Evolutionary conservation across 768 basidiomycete species (phyloP).

Genomic region (Clitopilus hobsonii): DNA sequence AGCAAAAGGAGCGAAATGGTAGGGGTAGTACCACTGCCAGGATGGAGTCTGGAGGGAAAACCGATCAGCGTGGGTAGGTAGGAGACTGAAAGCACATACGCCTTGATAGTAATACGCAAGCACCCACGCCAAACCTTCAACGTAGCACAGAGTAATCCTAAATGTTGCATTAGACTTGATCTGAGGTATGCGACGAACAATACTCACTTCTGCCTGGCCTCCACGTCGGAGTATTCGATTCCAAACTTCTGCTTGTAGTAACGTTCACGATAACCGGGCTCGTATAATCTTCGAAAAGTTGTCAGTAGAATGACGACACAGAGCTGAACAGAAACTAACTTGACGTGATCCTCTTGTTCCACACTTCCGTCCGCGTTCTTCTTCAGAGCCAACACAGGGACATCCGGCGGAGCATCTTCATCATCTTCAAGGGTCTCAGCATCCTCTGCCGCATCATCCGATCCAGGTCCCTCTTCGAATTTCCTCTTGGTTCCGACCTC

Average conservation of each 20-base stretch:
- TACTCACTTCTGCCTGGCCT: constrained; percentile 65
- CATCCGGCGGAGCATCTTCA: constrained; percentile 36
- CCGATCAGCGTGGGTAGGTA: constrained; percentile 1
- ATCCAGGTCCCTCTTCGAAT: constrained; percentile 41
- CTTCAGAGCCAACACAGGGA: constrained; percentile 50
- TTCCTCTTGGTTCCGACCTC: constrained; percentile 38
- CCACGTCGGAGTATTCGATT: constrained; percentile 60
- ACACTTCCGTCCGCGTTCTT: constrained; percentile 91
- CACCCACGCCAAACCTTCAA: constrained; percentile 96
- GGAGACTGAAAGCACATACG: constrained; percentile 38
- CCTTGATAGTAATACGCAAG: constrained; percentile 98
- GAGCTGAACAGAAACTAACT: constrained; percentile 44
- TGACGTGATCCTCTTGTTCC: constrained; percentile 89
- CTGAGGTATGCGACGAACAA: neutral
- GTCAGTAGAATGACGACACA: neutral
- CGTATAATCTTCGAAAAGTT: constrained; percentile 68
- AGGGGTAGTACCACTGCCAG: constrained; percentile 99
- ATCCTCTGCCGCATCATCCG: constrained; percentile 36
- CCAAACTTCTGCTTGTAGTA: constrained; percentile 96
- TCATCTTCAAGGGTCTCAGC: constrained; percentile 47
- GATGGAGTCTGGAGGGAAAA: constrained; percentile 66
- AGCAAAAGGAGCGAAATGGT: constrained; percentile 97
- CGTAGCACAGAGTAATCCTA: constrained; percentile 79
- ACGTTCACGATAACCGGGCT: constrained; percentile 91
- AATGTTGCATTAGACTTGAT: neutral